Percentiles rank a stretch among this genome's conserved stretches.
Evolutionary conservation across 164 flowering plant species (phyloP).

Genomic region (Magnolia officinalis): DNA sequence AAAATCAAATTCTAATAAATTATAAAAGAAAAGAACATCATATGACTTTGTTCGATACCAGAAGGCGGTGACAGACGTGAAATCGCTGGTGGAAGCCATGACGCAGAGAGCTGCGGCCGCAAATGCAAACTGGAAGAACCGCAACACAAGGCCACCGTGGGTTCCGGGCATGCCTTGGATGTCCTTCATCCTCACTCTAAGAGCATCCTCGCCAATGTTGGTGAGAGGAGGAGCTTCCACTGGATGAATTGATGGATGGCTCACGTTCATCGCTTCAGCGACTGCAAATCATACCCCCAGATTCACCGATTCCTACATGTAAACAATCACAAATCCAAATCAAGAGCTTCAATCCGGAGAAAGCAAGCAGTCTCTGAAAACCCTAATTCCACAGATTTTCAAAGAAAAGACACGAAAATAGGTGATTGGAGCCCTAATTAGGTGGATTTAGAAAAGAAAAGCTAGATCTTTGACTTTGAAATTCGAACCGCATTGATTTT

Average conservation of each 20-base stretch:
- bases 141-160: conserved; percentile 53
- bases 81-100: conserved; percentile 79
- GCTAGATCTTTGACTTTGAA: too few relatives aligned
- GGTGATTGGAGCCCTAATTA: too few relatives aligned
- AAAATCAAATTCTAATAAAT: background rate
- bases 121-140: conserved; percentile 57
- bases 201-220: conserved; percentile 29
- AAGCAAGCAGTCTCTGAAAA: too few relatives aligned
- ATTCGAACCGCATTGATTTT: too few relatives aligned
- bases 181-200: conserved; percentile 74
- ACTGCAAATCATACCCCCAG: too few relatives aligned
- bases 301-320: too few relatives aligned
- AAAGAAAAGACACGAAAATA: too few relatives aligned
- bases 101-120: conserved; percentile 55
- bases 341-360: too few relatives aligned
- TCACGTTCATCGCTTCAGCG: conserved; percentile 46
- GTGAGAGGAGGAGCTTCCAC: conserved; percentile 62
- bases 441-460: too few relatives aligned
- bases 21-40: background rate
- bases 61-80: conserved; percentile 82
- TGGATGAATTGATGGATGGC: conserved; percentile 85
- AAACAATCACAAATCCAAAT: too few relatives aligned
- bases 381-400: too few relatives aligned
- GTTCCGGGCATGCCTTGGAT: conserved; percentile 92
- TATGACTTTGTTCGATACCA: conserved; percentile 31